These are phyloP conservation scores for Flaveria linearis DNA, from an alignment of 129 eudicot genomes.

Conservation along the genomic window DNA sequence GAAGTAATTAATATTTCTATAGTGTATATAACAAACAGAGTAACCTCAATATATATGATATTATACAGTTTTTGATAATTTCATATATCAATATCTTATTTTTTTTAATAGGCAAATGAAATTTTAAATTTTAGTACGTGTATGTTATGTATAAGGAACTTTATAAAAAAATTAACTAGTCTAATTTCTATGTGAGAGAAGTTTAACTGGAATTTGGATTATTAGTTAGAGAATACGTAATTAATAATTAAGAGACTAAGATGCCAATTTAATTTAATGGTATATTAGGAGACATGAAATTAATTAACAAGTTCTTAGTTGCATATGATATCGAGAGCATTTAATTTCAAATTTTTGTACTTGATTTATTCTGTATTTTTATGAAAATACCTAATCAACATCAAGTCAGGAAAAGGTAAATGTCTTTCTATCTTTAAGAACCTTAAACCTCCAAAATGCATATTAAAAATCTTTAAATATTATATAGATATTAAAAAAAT, in stretches of 20 bases:
- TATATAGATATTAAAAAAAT: neutral
- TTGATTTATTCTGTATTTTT: neutral
- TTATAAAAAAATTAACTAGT: too few species aligned
- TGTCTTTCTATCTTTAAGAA: too few species aligned
- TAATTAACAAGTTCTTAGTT: too few species aligned
- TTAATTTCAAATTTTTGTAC: neutral
- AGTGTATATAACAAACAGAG: neutral
- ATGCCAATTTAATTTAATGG: neutral
- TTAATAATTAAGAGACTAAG: neutral
- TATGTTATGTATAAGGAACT: neutral
- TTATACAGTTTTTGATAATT: neutral
- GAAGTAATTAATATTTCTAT: neutral
- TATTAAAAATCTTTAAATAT: neutral
- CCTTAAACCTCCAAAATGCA: neutral
- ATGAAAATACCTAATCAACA: too few species aligned
- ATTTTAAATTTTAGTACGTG: neutral
- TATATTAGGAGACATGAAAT: neutral
- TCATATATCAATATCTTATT: neutral
- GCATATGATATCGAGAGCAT: neutral
- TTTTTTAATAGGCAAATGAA: neutral
- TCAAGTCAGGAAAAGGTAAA: neutral
- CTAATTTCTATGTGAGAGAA: neutral
- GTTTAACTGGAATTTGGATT: neutral
- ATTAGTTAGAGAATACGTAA: neutral
- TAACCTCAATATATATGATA: neutral